Base-by-base conservation (phyloP, 768 basidiomycete species). In the Dendrothele bispora region DNA sequence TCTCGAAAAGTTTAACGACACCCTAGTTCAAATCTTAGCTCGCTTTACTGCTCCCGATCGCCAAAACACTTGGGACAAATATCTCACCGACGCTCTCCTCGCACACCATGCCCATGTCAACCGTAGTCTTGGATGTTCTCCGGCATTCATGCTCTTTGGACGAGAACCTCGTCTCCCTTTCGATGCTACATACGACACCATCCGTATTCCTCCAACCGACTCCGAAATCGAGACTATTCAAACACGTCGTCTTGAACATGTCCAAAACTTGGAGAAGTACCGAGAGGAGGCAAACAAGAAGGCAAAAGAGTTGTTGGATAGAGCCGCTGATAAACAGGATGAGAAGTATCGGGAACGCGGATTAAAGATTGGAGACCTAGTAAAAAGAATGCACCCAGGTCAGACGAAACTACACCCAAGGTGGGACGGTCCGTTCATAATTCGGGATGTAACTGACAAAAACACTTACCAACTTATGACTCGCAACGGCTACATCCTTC, bases 381-480 rank as follows among this genome's bases (percentile, higher is more conserved):
- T 59, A 25, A 35, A 51, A n/a, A 34, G 55, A 14, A 47, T 48
- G 25, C 43, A 48, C 18, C 45, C 50, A 38, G 36, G 48, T 34
- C 42, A 49, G 18, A 43, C 55, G 7, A 59, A 59, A 49, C 22
- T 59, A 10, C 57, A 59, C 44, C 55, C 55, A 1, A 46, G 53
- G 17, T 59, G 57, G 57, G 57, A 59, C 39, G 57, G 57, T 7
- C 57, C 57, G 0, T 59, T 59, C 51, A 47, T 47, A 15, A 39
- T 47, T 39, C 37, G 37, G 15, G 46, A 47, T 27, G 18, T 39
- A 22, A 21, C 55, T 5, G 44, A 52, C 21, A 51, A 51, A 36
- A 59, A 56, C 34, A 59, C 58, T 42, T 56, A 59, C 48, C 58
- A 56, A 49, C 50, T 56, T 11, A 50, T 46, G 41, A 59, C 58